Percentiles rank a stretch among this genome's conserved stretches.
These are phyloP conservation scores for Coprinopsis sp. DNA, from an alignment of 768 basidiomycete genomes.

Conservation along the genomic window DNA sequence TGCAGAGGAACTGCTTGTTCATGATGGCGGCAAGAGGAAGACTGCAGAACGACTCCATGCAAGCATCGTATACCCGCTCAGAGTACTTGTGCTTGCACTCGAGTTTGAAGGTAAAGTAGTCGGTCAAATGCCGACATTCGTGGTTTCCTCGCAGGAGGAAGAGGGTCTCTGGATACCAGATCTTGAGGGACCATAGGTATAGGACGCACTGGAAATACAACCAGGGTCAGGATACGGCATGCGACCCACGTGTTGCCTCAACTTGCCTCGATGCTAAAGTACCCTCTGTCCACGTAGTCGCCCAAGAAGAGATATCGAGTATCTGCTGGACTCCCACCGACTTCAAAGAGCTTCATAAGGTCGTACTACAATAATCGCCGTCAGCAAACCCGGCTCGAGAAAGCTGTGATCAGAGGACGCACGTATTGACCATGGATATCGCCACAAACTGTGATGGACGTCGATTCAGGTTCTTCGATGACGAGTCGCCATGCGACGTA, in stretches of 20 bases:
- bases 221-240: constrained; percentile 13
- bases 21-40: constrained; percentile 95
- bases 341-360: constrained; percentile 93
- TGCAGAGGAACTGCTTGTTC: constrained; percentile 99
- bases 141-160: constrained; percentile 98
- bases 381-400: not conserved
- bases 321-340: constrained; percentile 91
- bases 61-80: constrained; percentile 92
- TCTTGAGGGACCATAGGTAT: constrained; percentile 97
- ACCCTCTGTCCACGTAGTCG: constrained; percentile 91
- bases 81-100: constrained; percentile 99
- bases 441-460: constrained; percentile 70
- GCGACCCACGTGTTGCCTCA: not conserved
- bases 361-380: constrained; percentile 56
- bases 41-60: constrained; percentile 96
- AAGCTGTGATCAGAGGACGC: constrained; percentile 25
- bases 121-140: constrained; percentile 97
- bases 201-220: constrained; percentile 73
- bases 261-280: constrained; percentile 86
- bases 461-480: constrained; percentile 5
- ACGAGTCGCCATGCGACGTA: constrained; percentile 29
- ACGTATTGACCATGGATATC: constrained; percentile 99
- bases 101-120: constrained; percentile 98
- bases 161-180: constrained; percentile 97
- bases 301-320: constrained; percentile 91